These are phyloP conservation scores for Cardamine chenopodiifolia DNA, from an alignment of 345 rosid species.

Conservation along the genomic window DNA sequence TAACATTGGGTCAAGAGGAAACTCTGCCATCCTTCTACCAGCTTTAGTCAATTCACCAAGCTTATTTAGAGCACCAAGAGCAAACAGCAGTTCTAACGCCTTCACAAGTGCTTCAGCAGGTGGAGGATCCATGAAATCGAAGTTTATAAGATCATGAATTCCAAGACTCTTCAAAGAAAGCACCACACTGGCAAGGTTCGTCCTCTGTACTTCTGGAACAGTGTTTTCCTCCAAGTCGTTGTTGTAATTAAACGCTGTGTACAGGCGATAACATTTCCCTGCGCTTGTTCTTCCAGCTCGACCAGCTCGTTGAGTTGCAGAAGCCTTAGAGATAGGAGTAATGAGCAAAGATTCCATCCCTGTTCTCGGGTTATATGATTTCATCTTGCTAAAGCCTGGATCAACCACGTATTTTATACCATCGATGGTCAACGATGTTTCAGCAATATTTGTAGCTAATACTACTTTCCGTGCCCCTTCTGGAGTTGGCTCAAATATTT, in stretches of 20 bases:
- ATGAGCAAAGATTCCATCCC: slow-evolving; percentile 96
- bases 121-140: slow-evolving; percentile 99
- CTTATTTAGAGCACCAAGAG: slow-evolving; percentile 86
- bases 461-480: slow-evolving; percentile 97
- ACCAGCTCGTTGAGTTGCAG: slow-evolving; percentile 95
- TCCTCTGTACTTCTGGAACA: slow-evolving; percentile 90
- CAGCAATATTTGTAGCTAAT: slow-evolving; percentile 95
- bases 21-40: slow-evolving; percentile 96
- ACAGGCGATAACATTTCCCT: slow-evolving; percentile 87
- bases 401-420: slow-evolving; percentile 94
- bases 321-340: slow-evolving; percentile 92
- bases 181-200: slow-evolving; percentile 94
- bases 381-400: slow-evolving; percentile 97
- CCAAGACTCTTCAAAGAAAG: slow-evolving; percentile 96
- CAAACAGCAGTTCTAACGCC: slow-evolving; percentile 84
- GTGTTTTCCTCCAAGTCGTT: slow-evolving; percentile 93
- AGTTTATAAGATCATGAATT: slow-evolving; percentile 83
- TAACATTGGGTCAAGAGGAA: slow-evolving; percentile 93
- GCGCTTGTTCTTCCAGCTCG: slow-evolving; percentile 98
- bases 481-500: slow-evolving; percentile 97
- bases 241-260: slow-evolving; percentile 77
- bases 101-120: slow-evolving; percentile 94
- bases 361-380: slow-evolving; percentile 92
- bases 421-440: slow-evolving; percentile 92
- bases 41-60: slow-evolving; percentile 94